These are phyloP conservation scores for Rosa multiflora DNA, from an alignment of 306 rosid genomes.

Conservation along the genomic window DNA sequence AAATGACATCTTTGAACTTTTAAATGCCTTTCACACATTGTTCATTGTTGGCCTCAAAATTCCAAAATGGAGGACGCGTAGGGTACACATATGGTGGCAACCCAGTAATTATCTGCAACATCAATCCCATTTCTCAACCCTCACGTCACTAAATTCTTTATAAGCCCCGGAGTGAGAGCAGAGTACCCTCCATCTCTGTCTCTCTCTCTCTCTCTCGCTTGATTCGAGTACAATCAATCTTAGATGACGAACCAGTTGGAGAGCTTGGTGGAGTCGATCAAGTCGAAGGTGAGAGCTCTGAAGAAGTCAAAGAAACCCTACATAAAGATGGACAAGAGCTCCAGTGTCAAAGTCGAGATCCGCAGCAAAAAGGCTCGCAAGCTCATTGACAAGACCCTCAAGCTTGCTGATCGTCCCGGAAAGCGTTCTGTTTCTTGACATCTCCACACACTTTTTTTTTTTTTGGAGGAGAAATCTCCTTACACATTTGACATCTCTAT, in stretches of 20 bases:
- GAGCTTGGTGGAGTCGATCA: slow-evolving; percentile 69
- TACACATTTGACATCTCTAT: too few species aligned
- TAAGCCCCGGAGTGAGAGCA: not conserved
- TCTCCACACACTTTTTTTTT: not conserved
- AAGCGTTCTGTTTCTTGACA: slow-evolving; percentile 24
- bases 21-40: not conserved
- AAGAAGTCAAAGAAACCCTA: slow-evolving; percentile 70
- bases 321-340: slow-evolving; percentile 87
- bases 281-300: slow-evolving; percentile 68
- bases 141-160: not conserved
- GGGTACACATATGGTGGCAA: slow-evolving; percentile 3
- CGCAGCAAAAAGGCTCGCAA: slow-evolving; percentile 85
- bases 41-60: not conserved
- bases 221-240: too few species aligned
- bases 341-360: slow-evolving; percentile 89
- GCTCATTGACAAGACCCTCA: slow-evolving; percentile 79
- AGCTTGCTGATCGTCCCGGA: slow-evolving; percentile 70
- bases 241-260: slow-evolving; percentile 64
- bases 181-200: not conserved
- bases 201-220: not conserved
- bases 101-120: not conserved
- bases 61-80: not conserved
- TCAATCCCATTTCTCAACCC: not conserved
- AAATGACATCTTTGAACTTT: too few species aligned
- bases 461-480: too few species aligned